Conservation (phyloP, 129 eudicot genomes). For the Arctium minus region DNA sequence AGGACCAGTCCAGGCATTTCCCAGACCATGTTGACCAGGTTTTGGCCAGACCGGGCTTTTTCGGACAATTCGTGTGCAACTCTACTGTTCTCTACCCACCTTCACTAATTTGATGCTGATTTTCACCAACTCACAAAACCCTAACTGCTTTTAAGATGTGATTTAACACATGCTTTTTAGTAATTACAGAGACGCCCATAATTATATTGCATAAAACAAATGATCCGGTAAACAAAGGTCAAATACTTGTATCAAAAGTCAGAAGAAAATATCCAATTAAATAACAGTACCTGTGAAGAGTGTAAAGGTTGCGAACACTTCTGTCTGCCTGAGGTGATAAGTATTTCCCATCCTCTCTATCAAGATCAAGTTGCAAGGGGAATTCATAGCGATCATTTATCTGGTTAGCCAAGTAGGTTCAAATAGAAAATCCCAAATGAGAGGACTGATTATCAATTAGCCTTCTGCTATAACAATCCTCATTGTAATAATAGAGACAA, state of each 20-base stretch:
- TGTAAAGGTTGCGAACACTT: conserved; percentile 78
- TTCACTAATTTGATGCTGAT: background rate
- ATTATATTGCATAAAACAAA: background rate
- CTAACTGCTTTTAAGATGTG: background rate
- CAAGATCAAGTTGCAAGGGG: conserved; percentile 88
- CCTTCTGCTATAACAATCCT: conserved; percentile 23
- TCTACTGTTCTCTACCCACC: background rate
- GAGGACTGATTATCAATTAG: conserved; percentile 6
- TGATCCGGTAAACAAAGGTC: background rate
- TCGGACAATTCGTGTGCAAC: background rate
- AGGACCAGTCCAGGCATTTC: too few relatives aligned
- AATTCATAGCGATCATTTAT: conserved; percentile 91
- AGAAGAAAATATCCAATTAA: background rate
- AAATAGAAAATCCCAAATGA: conserved; percentile 10
- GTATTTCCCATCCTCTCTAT: conserved; percentile 74
- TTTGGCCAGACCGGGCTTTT: background rate
- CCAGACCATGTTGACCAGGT: too few relatives aligned
- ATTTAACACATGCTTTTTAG: background rate
- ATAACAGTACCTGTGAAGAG: conserved; percentile 70
- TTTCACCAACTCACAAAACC: background rate
- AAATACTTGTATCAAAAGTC: background rate
- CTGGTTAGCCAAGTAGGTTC: conserved; percentile 29
- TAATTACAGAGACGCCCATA: background rate
- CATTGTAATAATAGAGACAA: background rate
- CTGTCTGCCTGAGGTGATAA: conserved; percentile 83